Evolutionary conservation across 805 yeast genomes (phyloP), one percentile per base, ranked within the genome.

Genomic region (Hanseniaspora vineae): DNA sequence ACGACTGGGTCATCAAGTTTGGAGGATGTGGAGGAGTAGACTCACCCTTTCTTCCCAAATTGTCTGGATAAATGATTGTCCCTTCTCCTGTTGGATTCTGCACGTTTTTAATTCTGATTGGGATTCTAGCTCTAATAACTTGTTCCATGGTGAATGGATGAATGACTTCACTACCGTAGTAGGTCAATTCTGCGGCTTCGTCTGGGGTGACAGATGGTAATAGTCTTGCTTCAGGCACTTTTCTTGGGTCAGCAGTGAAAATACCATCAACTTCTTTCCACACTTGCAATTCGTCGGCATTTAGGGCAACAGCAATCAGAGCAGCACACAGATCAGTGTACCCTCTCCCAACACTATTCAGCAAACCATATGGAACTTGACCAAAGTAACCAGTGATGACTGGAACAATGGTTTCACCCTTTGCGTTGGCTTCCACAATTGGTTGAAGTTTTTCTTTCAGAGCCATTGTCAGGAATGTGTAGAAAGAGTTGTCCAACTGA

Each of bases 201-300:
- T 92, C 97, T 3, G 98, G 98, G 0, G 97, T 92, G 52, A 92
- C 96, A 46, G 87, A 78, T 49, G 79, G 77, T 53, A 92, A 71
- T 46, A 90, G 70, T 56, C 95, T 74, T 3, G 98, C 98, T 48
- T 78, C 79, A 35, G 88, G 82, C 31, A 92, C 97, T 58, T 92
- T 92, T 51, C 98, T 74, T 39, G 98, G 98, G 63, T 92, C 98
- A 2, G 98, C 98, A 0, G 97, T 89, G 70, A 92, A 92, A 39
- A 92, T 92, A 57, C 98, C 98, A 63, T 92, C 98, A 46, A 92
- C 98, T 69, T 92, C 98, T 59, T 92, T 92, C 98, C 98, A 92
- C 45, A 92, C 86, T 68, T 92, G 98, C 52, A 92, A 72, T 66
- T 92, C 98, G 42, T 87, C 94, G 5, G 97, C 97, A 52, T 74